A percentile compares a stretch with the other conserved stretches of the same genome.
Conservation (phyloP, 352 stramenopile genomes). For the Stephanocyclus meneghinianus region DNA sequence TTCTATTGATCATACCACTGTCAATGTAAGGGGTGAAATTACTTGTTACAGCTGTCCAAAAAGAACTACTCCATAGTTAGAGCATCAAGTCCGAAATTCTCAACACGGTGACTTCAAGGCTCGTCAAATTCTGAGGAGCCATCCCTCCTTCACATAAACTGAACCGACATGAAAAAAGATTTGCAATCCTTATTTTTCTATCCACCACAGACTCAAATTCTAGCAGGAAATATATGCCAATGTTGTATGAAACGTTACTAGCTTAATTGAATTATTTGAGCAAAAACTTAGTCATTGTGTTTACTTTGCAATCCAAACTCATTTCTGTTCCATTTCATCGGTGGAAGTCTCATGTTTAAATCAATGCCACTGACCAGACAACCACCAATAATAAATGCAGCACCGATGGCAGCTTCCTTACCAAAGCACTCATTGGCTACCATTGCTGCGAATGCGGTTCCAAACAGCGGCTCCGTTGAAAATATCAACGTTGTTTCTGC, state of each 20-base stretch:
- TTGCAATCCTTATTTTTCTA: too few species aligned
- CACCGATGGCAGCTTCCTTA: slow-evolving; percentile 47
- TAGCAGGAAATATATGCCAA: neutral
- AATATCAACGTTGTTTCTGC: slow-evolving; percentile 74
- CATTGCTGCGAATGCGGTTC: slow-evolving; percentile 57
- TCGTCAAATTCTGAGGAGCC: too few species aligned
- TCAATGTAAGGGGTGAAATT: too few species aligned
- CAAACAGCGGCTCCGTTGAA: slow-evolving; percentile 72
- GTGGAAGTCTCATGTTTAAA: neutral
- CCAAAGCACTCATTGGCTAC: slow-evolving; percentile 66
- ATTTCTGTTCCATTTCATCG: neutral
- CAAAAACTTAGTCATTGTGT: neutral
- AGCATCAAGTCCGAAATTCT: too few species aligned
- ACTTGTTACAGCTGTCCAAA: too few species aligned
- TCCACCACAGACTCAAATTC: neutral
- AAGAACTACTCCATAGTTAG: too few species aligned
- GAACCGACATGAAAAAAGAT: too few species aligned
- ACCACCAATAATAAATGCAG: slow-evolving; percentile 56
- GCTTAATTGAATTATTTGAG: neutral
- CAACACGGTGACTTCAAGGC: too few species aligned
- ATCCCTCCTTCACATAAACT: too few species aligned
- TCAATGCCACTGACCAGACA: slow-evolving; percentile 55
- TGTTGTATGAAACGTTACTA: neutral
- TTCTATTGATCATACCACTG: too few species aligned
- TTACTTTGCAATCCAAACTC: neutral